These are phyloP conservation scores for Auriscalpium orientale DNA, from an alignment of 768 basidiomycete genomes.

Conservation along the genomic window DNA sequence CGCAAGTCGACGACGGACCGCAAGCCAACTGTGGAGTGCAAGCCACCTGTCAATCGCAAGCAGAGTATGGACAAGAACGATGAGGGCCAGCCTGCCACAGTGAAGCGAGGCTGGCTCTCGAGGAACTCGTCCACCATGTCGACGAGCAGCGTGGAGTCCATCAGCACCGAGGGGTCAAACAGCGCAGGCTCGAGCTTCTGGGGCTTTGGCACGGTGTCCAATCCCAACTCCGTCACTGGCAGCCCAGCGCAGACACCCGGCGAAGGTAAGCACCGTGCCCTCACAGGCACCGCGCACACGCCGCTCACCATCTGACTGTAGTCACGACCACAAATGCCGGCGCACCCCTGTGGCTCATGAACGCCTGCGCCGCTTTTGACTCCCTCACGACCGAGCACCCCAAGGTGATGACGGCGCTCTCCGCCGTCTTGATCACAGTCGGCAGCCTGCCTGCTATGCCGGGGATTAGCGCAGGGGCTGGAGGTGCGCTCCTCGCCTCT, in stretches of 20 bases:
- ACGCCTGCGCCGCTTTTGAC: conserved; percentile 69
- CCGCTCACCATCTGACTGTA: conserved; percentile 6
- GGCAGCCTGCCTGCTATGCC: conserved; percentile 70
- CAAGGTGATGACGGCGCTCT: conserved; percentile 63
- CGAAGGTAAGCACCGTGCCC: conserved; percentile 8
- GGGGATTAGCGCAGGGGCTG: conserved; percentile 58
- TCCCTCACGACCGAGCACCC: conserved; percentile 71
- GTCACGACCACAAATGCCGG: conserved; percentile 41
- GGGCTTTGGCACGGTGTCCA: not conserved
- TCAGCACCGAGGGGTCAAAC: conserved; percentile 1
- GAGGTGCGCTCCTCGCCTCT: conserved; percentile 66
- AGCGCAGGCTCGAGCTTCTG: conserved; percentile 6
- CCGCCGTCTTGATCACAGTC: conserved; percentile 72
- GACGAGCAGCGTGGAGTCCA: conserved; percentile 5
- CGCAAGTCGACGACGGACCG: too few species aligned
- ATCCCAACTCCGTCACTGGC: conserved; percentile 1
- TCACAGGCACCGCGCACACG: not conserved
- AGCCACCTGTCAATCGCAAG: not conserved
- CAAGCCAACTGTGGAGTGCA: not conserved
- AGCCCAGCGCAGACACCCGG: conserved; percentile 5
- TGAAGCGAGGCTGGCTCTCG: conserved; percentile 8
- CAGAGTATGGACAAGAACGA: not conserved
- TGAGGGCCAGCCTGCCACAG: conserved; percentile 2
- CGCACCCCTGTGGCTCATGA: conserved; percentile 70
- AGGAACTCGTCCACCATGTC: conserved; percentile 8